Base-by-base conservation (phyloP, 805 yeast genomes). In the Myxozyma sirexii region DNA sequence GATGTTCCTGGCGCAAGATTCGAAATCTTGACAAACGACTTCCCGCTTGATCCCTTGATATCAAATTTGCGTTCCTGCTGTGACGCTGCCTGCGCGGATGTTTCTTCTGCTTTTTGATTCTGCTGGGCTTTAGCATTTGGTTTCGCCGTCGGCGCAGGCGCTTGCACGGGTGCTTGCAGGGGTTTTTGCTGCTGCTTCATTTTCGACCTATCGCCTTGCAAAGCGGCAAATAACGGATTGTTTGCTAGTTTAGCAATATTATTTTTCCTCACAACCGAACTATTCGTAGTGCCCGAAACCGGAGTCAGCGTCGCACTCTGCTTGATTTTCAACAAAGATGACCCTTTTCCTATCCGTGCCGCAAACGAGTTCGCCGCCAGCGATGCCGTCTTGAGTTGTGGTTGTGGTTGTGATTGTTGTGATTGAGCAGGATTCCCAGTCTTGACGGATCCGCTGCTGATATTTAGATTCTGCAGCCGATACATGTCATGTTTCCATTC, bases 1-100 rank as follows among this genome's bases (percentile, higher is more conserved):
- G 71, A 70, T 2, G 76, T 74, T 2, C 75, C 75, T 5, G 52
- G 53, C 2, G 71, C 75, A 26, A 74, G 57, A 54, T 73, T 74
- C 13, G 58, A 42, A 17, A 73, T 60, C 49, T 60, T 59, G 12
- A 73, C 69, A 31, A 41, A 45, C 17, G 58, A 29, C 35, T 44
- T 38, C 26, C 55, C 61, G 29, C 58, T 54, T 1, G 38, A 23
- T 2, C 64, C 64, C 42, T 45, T 49, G 27, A 62, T 62, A 21
- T 59, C 63, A 37, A 56, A 55, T 31, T 27, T n/a, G 23, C 21
- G 41, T 19, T 27, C n/a, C 41, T 42, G 47, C 19, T 15, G 44
- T 10, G 44, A 15, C n/a, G 53, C 24, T 19, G 53, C 17, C 46
- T 17, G 21, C 50, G 39, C 19, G 23, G 35, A 2, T 21, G 50